Evolutionary conservation across 2,329 filamentous ascomycete species (phyloP), one percentile per base, ranked within the genome.

Genomic region (Claviceps spartinae): DNA sequence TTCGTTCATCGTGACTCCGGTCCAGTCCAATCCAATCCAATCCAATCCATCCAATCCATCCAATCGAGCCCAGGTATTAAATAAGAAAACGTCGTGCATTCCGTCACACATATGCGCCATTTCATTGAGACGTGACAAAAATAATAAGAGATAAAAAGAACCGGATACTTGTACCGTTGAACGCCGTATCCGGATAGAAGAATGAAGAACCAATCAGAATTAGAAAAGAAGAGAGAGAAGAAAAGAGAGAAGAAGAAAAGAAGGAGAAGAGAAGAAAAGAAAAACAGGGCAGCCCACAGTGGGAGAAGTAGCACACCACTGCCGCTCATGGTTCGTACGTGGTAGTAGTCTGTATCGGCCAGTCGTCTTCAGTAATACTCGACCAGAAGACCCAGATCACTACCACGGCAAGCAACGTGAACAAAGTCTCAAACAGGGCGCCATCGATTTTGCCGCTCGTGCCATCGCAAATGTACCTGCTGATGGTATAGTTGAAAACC

Each of bases 311-410:
- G 41, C 46, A 44, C n/a, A 30, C 30, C 51, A 13, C 46, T 30
- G 16, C 20, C 38, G 49, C 44, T 44, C 24, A 51, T 59, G 55
- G 63, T 50, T 71, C 67, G 57, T 77, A 77, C 49, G 68, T 59
- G 46, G 59, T 65, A 52, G 66, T 66, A 9, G 67, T 68, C 37
- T 74, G 71, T 68, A 78, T 77, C 18, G 90, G 88, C 93, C 93
- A 98, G 72, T 96, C 91, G 63, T 98, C 93, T 70, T 98, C 93
- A 16, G 93, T 98, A 62, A 98, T 98, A 71, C 89, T 96, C 47
- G 89, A 95, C 93, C 93, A 98, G 75, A 98, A 98, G 53, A 87
- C 69, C 90, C 93, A 98, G 57, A 96, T 72, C 69, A 81, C 81
- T 18, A 88, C 76, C 4, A 98, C 88, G 0, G 90, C 77, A 13